Percentiles rank a stretch among this genome's conserved stretches.
Conservation (phyloP, 2,329 filamentous ascomycete genomes). For the Cytospora piceicola region DNA sequence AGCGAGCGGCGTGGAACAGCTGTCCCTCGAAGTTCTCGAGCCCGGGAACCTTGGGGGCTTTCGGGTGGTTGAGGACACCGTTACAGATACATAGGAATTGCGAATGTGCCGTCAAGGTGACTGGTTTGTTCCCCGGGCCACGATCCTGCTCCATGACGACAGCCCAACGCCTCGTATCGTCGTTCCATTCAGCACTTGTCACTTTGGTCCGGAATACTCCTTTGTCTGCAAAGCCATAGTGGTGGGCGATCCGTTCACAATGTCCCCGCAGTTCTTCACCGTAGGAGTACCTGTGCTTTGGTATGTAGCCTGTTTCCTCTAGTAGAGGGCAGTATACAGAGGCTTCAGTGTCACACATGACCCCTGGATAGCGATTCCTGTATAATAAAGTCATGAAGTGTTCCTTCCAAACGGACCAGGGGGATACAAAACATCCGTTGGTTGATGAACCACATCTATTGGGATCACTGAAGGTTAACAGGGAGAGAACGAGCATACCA, state of each 20-base stretch:
- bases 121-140: constrained; percentile 31
- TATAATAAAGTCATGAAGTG: neutral
- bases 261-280: constrained; percentile 50
- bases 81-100: constrained; percentile 46
- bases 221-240: constrained; percentile 49
- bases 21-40: constrained; percentile 47
- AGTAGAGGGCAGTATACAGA: constrained; percentile 64
- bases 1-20: constrained; percentile 51
- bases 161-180: constrained; percentile 36
- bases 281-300: constrained; percentile 48
- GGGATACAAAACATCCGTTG: neutral
- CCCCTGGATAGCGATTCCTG: constrained; percentile 51
- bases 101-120: constrained; percentile 41
- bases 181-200: constrained; percentile 46
- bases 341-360: constrained; percentile 62
- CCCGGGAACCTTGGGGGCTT: constrained; percentile 48
- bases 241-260: constrained; percentile 47
- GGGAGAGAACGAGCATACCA: constrained; percentile 37
- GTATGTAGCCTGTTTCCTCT: constrained; percentile 64
- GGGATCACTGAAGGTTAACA: too few relatives aligned
- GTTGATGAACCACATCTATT: too few relatives aligned
- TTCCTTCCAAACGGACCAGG: neutral
- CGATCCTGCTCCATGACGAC: constrained; percentile 29
- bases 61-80: constrained; percentile 46
- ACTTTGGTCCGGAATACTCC: constrained; percentile 52